Evolutionary conservation across 352 stramenopile genomes (phyloP).

Genomic region (Globisporangium nunn): DNA sequence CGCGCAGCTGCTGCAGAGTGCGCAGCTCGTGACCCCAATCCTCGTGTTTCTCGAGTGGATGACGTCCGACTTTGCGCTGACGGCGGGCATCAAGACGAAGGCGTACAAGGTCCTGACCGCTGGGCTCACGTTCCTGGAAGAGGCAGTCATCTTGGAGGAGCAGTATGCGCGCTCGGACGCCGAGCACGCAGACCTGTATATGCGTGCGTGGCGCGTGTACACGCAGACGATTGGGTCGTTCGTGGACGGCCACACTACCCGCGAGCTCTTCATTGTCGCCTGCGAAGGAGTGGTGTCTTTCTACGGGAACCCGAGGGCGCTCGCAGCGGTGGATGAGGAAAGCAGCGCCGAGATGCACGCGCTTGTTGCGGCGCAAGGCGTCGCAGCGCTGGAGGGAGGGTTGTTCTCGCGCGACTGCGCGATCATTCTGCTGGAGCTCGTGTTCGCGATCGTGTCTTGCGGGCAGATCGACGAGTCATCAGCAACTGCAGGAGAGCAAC

Average conservation of each 20-base stretch:
- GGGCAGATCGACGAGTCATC: constrained; percentile 11
- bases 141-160: constrained; percentile 27
- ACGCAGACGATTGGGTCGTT: constrained; percentile 29
- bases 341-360: constrained; percentile 19
- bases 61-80: constrained; percentile 30
- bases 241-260: constrained; percentile 25
- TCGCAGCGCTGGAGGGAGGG: constrained; percentile 27
- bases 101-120: constrained; percentile 27
- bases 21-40: constrained; percentile 5
- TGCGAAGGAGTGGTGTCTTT: constrained; percentile 42
- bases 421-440: constrained; percentile 40
- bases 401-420: constrained; percentile 54
- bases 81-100: constrained; percentile 20
- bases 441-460: neutral
- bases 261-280: constrained; percentile 31
- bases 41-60: constrained; percentile 27
- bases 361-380: constrained; percentile 10
- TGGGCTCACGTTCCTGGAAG: constrained; percentile 49
- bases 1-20: constrained; percentile 41
- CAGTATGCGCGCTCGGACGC: constrained; percentile 8
- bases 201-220: constrained; percentile 23
- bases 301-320: constrained; percentile 22
- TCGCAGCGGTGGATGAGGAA: constrained; percentile 17
- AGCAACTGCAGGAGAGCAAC: constrained; percentile 4
- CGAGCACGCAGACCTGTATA: constrained; percentile 16